Percentiles rank a stretch among this genome's conserved stretches.
phyloP scores from a whole-genome alignment of 768 basidiomycete species.

The Lentinula boryana region DNA sequence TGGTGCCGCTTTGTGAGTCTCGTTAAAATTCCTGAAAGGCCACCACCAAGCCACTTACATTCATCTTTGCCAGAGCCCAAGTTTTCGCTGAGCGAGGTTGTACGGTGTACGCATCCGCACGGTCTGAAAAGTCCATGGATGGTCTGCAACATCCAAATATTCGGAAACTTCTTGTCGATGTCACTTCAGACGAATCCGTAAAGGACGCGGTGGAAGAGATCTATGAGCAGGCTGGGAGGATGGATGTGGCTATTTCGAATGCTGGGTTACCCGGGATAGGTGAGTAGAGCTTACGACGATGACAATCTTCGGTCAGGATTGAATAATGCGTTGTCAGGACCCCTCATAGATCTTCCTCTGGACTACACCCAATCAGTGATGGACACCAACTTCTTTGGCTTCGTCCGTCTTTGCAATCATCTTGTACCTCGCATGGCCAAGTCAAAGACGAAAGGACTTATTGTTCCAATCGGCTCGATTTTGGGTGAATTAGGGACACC shows the following conservation, averaged over 20 bases:
- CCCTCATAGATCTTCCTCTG: constrained; percentile 19
- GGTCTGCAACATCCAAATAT: constrained; percentile 30
- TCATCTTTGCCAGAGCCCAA: constrained; percentile 28
- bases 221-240: constrained; percentile 33
- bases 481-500: constrained; percentile 22
- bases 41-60: too few species aligned
- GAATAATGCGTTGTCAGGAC: constrained; percentile 11
- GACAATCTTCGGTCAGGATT: not conserved
- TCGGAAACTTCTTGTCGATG: constrained; percentile 35
- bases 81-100: constrained; percentile 35
- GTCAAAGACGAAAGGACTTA: constrained; percentile 17
- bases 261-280: constrained; percentile 27
- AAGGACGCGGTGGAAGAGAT: constrained; percentile 29
- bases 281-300: not conserved
- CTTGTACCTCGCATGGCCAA: constrained; percentile 24
- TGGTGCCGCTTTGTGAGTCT: constrained; percentile 35
- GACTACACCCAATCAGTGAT: constrained; percentile 16
- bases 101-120: constrained; percentile 48
- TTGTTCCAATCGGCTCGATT: constrained; percentile 25
- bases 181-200: constrained; percentile 34
- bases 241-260: constrained; percentile 51
- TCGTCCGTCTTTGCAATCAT: constrained; percentile 20
- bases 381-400: constrained; percentile 22
- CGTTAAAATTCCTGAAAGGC: too few species aligned
- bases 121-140: constrained; percentile 37